Conservation (phyloP, 306 rosid species). For the Inga laurina region DNA sequence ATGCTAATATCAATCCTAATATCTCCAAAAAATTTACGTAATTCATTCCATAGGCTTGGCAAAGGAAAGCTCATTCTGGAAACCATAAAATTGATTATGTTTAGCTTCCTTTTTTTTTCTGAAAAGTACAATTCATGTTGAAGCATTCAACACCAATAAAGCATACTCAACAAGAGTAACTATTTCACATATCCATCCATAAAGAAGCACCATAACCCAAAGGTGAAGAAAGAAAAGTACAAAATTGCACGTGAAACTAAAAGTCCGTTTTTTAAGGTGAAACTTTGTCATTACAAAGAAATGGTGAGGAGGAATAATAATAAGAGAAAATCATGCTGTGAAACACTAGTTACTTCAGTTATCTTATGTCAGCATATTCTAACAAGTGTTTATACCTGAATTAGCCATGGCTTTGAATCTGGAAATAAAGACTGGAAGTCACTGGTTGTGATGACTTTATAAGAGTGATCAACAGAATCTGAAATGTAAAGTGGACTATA, state of each 20-base stretch:
- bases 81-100: not conserved
- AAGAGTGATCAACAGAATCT: slow-evolving; percentile 57
- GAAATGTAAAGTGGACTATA: slow-evolving; percentile 27
- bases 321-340: not conserved
- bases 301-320: not conserved
- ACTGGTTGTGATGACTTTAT: slow-evolving; percentile 48
- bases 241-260: not conserved
- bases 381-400: slow-evolving; percentile 55
- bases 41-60: not conserved
- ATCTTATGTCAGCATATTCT: slow-evolving; percentile 24
- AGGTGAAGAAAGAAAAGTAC: slow-evolving; percentile 6
- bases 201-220: slow-evolving; percentile 11
- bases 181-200: slow-evolving; percentile 2
- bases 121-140: not conserved
- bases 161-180: not conserved
- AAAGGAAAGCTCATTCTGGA: slow-evolving; percentile 16
- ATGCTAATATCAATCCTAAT: slow-evolving; percentile 7
- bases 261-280: slow-evolving; percentile 9
- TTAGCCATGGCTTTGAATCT: slow-evolving; percentile 57
- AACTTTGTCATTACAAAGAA: not conserved
- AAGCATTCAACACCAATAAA: slow-evolving; percentile 7
- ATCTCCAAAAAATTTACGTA: not conserved
- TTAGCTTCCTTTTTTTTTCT: not conserved
- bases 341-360: not conserved
- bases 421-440: slow-evolving; percentile 64